Evolutionary conservation across 1,139 yeast genomes (phyloP).

Genomic region (Citeromyces siamensis): DNA sequence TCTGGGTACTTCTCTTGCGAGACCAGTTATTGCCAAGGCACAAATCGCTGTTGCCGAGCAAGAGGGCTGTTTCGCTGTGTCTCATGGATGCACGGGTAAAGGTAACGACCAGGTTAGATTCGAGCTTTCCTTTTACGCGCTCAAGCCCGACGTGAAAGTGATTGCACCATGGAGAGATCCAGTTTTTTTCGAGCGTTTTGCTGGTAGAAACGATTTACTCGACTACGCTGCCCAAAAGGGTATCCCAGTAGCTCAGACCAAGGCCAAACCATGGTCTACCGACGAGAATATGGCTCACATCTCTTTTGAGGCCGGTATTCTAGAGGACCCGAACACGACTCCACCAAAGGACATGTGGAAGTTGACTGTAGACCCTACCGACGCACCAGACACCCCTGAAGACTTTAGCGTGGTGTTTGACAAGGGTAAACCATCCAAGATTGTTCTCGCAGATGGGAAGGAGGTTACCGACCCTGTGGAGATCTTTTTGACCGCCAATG

Average conservation of each 20-base stretch:
- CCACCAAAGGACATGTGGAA: slow-evolving; percentile 99
- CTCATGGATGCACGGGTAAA: slow-evolving; percentile 99
- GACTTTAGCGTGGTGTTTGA: slow-evolving; percentile 71
- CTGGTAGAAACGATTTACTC: slow-evolving; percentile 92
- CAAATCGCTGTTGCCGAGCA: slow-evolving; percentile 94
- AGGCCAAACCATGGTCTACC: slow-evolving; percentile 99
- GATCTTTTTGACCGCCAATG: slow-evolving; percentile 83
- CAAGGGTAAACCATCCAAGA: slow-evolving; percentile 80
- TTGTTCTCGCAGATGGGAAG: slow-evolving; percentile 52
- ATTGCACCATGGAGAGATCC: slow-evolving; percentile 99
- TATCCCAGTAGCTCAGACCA: slow-evolving; percentile 93
- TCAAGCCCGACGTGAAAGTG: slow-evolving; percentile 92
- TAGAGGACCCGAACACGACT: slow-evolving; percentile 95
- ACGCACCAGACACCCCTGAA: slow-evolving; percentile 93
- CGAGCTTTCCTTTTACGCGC: slow-evolving; percentile 91
- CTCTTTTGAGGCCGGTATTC: slow-evolving; percentile 96
- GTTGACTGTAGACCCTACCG: slow-evolving; percentile 88
- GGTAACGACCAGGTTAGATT: slow-evolving; percentile 99
- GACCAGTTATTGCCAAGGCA: slow-evolving; percentile 98
- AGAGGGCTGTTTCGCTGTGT: slow-evolving; percentile 96
- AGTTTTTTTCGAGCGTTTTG: slow-evolving; percentile 85
- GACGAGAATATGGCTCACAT: slow-evolving; percentile 99
- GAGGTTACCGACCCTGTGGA: slow-evolving; percentile 79
- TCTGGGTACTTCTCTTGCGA: slow-evolving; percentile 93
- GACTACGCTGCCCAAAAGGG: slow-evolving; percentile 87